These are phyloP conservation scores for Ocimum tenuiflorum DNA, from an alignment of 257 asterid species.

Conservation along the genomic window DNA sequence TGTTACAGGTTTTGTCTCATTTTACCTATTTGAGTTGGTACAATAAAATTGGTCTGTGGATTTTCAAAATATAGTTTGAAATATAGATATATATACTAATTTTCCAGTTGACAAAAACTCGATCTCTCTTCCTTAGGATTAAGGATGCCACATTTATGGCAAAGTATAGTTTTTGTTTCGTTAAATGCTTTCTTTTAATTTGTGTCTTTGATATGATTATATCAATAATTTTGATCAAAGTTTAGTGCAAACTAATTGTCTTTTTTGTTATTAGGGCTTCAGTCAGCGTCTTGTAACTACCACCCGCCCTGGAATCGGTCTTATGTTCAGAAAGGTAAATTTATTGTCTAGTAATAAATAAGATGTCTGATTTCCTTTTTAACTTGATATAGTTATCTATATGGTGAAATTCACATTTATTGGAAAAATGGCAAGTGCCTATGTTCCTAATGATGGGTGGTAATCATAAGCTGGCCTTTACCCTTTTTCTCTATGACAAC, in stretches of 20 bases:
- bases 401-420: background rate
- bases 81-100: no score
- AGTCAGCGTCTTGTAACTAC: slow-evolving; percentile 86
- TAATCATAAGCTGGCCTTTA: background rate
- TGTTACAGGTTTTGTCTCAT: background rate
- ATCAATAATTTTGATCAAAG: background rate
- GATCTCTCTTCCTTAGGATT: no score
- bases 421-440: slow-evolving; percentile 1
- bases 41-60: background rate
- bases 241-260: slow-evolving; percentile 7
- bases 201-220: background rate
- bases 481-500: background rate
- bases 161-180: background rate
- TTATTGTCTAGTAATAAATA: background rate
- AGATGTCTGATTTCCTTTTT: background rate
- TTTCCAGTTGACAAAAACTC: no score
- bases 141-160: background rate
- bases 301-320: slow-evolving; percentile 84
- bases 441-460: background rate
- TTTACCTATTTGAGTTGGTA: background rate
- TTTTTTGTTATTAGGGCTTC: slow-evolving; percentile 66
- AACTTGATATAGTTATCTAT: background rate
- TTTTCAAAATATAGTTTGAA: no score
- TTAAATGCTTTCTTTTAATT: background rate
- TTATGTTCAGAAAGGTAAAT: slow-evolving; percentile 88